Percentiles rank a stretch among this genome's conserved stretches.
Conservation (phyloP, 2,329 filamentous ascomycete genomes). For the Penicillium sp. region DNA sequence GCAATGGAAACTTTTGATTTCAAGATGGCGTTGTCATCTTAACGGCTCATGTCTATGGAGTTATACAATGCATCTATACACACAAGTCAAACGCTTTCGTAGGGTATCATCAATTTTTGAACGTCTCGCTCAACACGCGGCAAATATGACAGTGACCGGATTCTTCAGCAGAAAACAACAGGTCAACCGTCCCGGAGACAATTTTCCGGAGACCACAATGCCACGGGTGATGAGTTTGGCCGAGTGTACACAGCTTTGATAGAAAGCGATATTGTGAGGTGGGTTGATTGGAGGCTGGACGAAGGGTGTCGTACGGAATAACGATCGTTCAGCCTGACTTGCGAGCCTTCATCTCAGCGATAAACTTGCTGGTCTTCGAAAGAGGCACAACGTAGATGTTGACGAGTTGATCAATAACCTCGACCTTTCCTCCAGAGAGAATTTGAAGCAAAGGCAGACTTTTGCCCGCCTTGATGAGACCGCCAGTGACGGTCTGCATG, state of each 20-base stretch:
- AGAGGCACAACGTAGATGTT: conserved; percentile 80
- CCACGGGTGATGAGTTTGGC: neutral
- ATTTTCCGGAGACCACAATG: neutral
- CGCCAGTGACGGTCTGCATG: conserved; percentile 78
- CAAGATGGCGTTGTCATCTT: neutral
- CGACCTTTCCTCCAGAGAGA: conserved; percentile 73
- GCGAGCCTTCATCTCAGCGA: conserved; percentile 79
- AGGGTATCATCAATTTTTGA: conserved; percentile 5
- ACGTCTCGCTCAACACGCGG: neutral
- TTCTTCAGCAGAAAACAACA: neutral
- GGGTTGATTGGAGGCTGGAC: neutral
- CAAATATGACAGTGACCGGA: neutral
- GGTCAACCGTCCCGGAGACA: neutral
- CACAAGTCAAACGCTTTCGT: neutral
- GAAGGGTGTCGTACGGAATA: neutral
- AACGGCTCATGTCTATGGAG: neutral
- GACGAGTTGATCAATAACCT: conserved; percentile 84
- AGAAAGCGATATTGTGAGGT: neutral
- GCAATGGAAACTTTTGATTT: neutral
- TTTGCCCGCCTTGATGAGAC: conserved; percentile 86
- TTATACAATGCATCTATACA: conserved; percentile 6
- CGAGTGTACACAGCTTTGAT: neutral
- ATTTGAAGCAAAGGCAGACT: conserved; percentile 76
- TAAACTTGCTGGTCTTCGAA: conserved; percentile 69
- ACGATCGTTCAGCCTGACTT: conserved; percentile 43